These are phyloP conservation scores for Aspergillus ustus DNA, from an alignment of 2,329 filamentous ascomycete genomes.

Conservation along the genomic window DNA sequence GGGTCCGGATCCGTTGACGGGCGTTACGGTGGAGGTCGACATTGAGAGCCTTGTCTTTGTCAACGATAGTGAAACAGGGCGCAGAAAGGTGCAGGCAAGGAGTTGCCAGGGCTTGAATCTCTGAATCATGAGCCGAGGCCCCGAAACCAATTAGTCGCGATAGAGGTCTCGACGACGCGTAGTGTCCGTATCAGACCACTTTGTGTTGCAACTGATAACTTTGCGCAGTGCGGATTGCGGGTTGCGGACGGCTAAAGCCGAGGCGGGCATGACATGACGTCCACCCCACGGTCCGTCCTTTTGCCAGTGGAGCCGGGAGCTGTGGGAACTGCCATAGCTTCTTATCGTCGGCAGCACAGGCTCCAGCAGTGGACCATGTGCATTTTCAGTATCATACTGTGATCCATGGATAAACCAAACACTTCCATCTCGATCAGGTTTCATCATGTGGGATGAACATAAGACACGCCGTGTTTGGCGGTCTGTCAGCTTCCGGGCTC, in stretches of 20 bases:
- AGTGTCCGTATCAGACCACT: background rate
- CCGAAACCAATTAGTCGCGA: background rate
- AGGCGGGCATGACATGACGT: background rate
- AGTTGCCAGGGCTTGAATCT: conserved; percentile 4
- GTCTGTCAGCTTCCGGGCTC: background rate
- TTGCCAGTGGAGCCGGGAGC: background rate
- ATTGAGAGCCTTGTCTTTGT: conserved; percentile 32
- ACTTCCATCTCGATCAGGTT: background rate
- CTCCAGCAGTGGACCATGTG: background rate
- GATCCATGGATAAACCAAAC: background rate
- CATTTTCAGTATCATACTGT: background rate
- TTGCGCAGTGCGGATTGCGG: background rate
- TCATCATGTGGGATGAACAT: background rate
- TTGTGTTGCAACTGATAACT: conserved; percentile 1
- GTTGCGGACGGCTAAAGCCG: background rate
- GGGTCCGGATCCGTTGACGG: conserved; percentile 36
- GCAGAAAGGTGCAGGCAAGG: background rate
- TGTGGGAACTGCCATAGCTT: conserved; percentile 3
- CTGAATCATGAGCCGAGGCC: conserved; percentile 18
- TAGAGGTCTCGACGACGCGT: background rate
- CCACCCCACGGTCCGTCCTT: background rate
- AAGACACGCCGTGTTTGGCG: background rate
- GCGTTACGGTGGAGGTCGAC: conserved; percentile 48
- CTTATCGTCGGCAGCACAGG: background rate
- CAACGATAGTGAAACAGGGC: conserved; percentile 15